Evolutionary conservation across 768 basidiomycete genomes (phyloP), one percentile per base, ranked within the genome.

Genomic region (Phylloporus arenicola): DNA sequence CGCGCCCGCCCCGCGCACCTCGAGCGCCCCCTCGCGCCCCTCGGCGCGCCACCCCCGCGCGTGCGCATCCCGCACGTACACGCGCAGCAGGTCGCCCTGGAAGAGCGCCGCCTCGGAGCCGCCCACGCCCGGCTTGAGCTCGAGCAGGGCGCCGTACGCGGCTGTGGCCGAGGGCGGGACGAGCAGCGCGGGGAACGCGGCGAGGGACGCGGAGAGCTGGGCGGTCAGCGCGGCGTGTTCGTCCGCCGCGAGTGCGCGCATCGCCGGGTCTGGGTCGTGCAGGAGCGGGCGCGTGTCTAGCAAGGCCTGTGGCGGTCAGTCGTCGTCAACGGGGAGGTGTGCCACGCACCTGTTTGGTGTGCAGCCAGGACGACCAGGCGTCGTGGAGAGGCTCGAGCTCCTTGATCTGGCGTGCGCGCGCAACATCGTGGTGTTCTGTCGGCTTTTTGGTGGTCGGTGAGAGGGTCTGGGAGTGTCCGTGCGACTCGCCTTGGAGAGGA

Each of bases 111-210:
- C 79, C 65, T 99, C 95, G 1, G 84, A 83, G 1, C 95, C 95
- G 0, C 95, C 95, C 0, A 93, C 91, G 14, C 93, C 95, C 0
- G 92, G 82, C 60, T 95, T 95, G 43, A 98, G 72, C 59, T 98
- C 95, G 54, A 99, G 71, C 44, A 97, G 74, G 3, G 90, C 91
- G 10, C 87, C 86, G 14, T 90, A 72, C 3, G 77, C 66, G 0
- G 72, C 70, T 1, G 90, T 91, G 3, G 75, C 56, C 0, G 88
- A 88, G 0, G 81, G 71, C 0, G 90, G 92, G 2, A 89, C 75
- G 50, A 95, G 80, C 3, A 92, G 75, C 1, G 75, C 57, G 0
- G 92, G 89, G 58, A 94, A 83, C 0, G 75, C 80, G 7, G 4
- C 25, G 7, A 25, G 25, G 27, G 27, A 27, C 5, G 24, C 43